Percentiles rank a stretch among this genome's conserved stretches.
phyloP scores from a whole-genome alignment of 805 yeast genomes.

The Ogataea philodendri region DNA sequence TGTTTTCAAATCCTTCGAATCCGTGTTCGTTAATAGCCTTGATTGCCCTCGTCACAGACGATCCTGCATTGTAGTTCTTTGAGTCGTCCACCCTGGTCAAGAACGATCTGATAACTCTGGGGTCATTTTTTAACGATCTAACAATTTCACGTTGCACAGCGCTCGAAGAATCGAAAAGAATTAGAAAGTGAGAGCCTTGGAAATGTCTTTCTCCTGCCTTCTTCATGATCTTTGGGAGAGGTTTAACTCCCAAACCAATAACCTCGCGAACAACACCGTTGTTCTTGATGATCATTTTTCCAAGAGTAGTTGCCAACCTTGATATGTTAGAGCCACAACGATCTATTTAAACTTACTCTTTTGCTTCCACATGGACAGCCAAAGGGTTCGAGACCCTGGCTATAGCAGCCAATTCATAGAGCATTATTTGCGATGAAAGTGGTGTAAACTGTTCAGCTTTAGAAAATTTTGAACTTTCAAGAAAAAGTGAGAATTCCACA shows the following conservation, averaged over 20 bases:
- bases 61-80: constrained; percentile 51
- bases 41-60: constrained; percentile 51
- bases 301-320: constrained; percentile 54
- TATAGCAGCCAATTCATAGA: constrained; percentile 86
- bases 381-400: constrained; percentile 72
- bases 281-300: constrained; percentile 76
- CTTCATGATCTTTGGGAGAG: constrained; percentile 75
- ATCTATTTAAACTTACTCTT: constrained; percentile 38
- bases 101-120: constrained; percentile 81
- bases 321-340: not conserved
- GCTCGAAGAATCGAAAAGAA: constrained; percentile 83
- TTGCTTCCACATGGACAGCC: constrained; percentile 56
- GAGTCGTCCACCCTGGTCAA: constrained; percentile 61
- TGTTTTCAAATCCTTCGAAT: constrained; percentile 18
- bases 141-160: constrained; percentile 83
- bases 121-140: constrained; percentile 80
- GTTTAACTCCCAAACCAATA: constrained; percentile 72
- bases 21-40: constrained; percentile 24
- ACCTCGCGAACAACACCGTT: constrained; percentile 92
- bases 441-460: not conserved
- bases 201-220: constrained; percentile 88
- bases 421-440: constrained; percentile 45
- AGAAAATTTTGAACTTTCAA: not conserved
- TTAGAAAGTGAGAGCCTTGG: constrained; percentile 83
- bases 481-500: too few species aligned